A percentile compares a stretch with the other conserved stretches of the same genome.
Conservation (phyloP, 176 grass and related monocot genomes). For the Bonia amplexicaulis region DNA sequence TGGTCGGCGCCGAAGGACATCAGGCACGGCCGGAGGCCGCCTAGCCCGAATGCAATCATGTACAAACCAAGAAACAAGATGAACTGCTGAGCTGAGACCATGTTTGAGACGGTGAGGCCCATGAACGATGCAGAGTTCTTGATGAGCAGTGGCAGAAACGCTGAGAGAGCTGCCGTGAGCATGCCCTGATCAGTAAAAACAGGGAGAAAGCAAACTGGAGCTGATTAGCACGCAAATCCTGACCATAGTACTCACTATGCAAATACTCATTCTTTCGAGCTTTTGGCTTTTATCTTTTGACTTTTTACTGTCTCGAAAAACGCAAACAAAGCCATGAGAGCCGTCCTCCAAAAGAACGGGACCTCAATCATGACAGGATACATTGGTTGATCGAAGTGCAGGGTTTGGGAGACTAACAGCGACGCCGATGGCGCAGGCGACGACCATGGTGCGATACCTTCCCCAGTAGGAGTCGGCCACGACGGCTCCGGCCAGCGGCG, state of each 20-base stretch:
- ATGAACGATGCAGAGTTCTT: background rate
- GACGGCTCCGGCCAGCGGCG: slow-evolving; percentile 36
- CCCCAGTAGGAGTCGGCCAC: slow-evolving; percentile 48
- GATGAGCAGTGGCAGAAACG: slow-evolving; percentile 17
- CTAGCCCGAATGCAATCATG: slow-evolving; percentile 35
- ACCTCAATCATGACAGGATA: background rate
- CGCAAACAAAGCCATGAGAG: too few relatives aligned
- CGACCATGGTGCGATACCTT: slow-evolving; percentile 40
- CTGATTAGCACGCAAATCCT: too few relatives aligned
- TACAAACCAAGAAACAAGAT: slow-evolving; percentile 38
- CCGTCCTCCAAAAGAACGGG: too few relatives aligned
- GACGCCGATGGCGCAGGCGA: slow-evolving; percentile 17
- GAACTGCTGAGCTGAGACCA: background rate
- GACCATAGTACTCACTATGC: too few relatives aligned
- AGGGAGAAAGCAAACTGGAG: background rate
- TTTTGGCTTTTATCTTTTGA: too few relatives aligned
- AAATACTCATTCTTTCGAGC: too few relatives aligned
- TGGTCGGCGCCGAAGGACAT: slow-evolving; percentile 56
- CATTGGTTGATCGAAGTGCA: background rate
- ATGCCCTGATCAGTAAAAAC: slow-evolving; percentile 26
- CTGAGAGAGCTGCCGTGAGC: slow-evolving; percentile 27
- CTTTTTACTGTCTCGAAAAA: too few relatives aligned
- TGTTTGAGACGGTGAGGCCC: background rate
- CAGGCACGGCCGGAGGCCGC: slow-evolving; percentile 42
- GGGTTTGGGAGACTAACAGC: background rate